phyloP scores from a whole-genome alignment of 2,329 filamentous ascomycete species.

The Emergomyces orientalis region DNA sequence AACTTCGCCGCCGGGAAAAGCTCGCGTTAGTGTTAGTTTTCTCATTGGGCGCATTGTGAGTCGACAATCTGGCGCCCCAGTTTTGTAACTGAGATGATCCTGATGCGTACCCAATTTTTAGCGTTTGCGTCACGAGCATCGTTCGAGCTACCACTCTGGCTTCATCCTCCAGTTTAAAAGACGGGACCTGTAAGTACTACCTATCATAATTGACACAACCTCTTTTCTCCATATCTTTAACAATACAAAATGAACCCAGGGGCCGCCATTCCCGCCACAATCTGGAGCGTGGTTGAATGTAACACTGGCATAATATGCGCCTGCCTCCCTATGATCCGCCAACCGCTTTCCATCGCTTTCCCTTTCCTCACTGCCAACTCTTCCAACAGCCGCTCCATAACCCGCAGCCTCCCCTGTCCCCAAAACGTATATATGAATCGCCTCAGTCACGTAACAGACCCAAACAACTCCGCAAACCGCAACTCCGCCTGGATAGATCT shows the following conservation, averaged over 20 bases:
- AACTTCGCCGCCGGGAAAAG: slow-evolving; percentile 17
- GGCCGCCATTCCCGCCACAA: slow-evolving; percentile 25
- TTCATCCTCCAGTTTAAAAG: slow-evolving; percentile 11
- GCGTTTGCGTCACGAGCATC: slow-evolving; percentile 18
- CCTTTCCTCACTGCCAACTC: slow-evolving; percentile 13
- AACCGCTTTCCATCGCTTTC: slow-evolving; percentile 21
- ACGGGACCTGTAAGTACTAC: slow-evolving; percentile 13
- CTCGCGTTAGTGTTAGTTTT: slow-evolving; percentile 18
- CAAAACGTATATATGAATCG: background rate
- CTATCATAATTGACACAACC: background rate
- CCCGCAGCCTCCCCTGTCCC: background rate
- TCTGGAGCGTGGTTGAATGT: slow-evolving; percentile 33
- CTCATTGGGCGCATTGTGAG: slow-evolving; percentile 20
- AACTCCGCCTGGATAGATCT: background rate
- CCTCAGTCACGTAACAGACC: background rate
- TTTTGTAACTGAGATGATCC: background rate
- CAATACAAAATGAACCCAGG: slow-evolving; percentile 13
- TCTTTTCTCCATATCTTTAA: slow-evolving; percentile 5
- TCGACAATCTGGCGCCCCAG: background rate
- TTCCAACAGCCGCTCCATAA: background rate
- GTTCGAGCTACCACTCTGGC: slow-evolving; percentile 26
- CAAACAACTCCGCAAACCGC: background rate
- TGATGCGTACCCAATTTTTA: background rate
- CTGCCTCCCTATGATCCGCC: slow-evolving; percentile 31
- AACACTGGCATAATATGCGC: slow-evolving; percentile 31